Conservation (phyloP, 2,329 filamentous ascomycete species). For the Thelonectria discophora region DNA sequence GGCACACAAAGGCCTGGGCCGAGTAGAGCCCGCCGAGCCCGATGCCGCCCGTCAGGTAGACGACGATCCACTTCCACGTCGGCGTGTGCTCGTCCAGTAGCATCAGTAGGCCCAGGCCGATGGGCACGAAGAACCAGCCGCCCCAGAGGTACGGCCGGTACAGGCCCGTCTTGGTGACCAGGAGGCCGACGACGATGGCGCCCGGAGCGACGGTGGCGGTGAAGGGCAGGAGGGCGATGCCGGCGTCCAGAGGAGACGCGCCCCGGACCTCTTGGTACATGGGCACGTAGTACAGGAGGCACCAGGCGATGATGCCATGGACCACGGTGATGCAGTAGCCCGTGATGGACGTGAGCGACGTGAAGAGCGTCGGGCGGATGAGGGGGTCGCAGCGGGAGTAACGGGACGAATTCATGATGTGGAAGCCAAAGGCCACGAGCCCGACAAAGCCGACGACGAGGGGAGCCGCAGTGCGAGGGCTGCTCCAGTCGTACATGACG, state of each 20-base stretch:
- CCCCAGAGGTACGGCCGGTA: constrained; percentile 70
- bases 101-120: constrained; percentile 66
- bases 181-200: constrained; percentile 62
- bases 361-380: constrained; percentile 36
- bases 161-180: constrained; percentile 64
- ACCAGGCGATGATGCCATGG: constrained; percentile 38
- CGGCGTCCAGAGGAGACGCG: constrained; percentile 43
- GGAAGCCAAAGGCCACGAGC: constrained; percentile 30
- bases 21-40: constrained; percentile 73
- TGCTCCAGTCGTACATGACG: constrained; percentile 70
- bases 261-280: constrained; percentile 37
- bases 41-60: constrained; percentile 67
- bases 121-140: constrained; percentile 68
- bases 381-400: constrained; percentile 37
- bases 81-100: constrained; percentile 59
- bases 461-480: constrained; percentile 69
- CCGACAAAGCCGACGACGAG: constrained; percentile 64
- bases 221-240: constrained; percentile 64
- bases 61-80: constrained; percentile 66
- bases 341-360: constrained; percentile 34
- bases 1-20: constrained; percentile 67
- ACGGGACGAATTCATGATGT: constrained; percentile 33
- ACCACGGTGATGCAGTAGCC: constrained; percentile 37
- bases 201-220: constrained; percentile 71
- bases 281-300: constrained; percentile 35